These are phyloP conservation scores for Grammothele lineata DNA, from an alignment of 768 basidiomycete genomes.

Conservation along the genomic window DNA sequence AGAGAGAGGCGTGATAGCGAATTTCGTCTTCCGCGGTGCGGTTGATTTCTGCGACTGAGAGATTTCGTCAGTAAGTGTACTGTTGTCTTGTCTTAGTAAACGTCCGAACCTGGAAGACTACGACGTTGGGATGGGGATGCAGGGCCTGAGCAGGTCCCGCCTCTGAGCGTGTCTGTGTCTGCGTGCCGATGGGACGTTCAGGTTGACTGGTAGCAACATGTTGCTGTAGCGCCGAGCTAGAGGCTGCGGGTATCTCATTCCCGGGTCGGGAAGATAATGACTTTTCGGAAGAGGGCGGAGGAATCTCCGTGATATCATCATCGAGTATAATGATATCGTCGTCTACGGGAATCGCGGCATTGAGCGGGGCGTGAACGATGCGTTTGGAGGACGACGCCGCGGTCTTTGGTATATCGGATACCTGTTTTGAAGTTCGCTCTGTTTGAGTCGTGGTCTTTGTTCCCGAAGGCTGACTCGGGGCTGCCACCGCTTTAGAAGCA, in stretches of 20 bases:
- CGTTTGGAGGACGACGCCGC: not conserved
- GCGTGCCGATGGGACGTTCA: not conserved
- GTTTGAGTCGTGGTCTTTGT: not conserved
- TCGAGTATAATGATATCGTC: not conserved
- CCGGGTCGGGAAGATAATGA: not conserved
- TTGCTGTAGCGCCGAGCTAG: no score
- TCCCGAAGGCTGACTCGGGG: no score
- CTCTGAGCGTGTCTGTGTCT: not conserved
- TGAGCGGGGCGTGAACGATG: not conserved
- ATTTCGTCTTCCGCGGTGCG: no score
- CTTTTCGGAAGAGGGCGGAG: not conserved
- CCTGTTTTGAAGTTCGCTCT: not conserved
- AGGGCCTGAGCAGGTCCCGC: not conserved
- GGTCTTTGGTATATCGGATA: not conserved
- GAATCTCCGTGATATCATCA: not conserved
- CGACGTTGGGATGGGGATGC: no score
- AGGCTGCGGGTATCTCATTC: no score
- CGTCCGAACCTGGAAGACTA: no score
- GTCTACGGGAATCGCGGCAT: not conserved
- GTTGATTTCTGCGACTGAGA: no score
- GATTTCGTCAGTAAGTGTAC: no score
- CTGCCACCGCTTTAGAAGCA: no score
- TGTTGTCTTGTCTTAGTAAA: no score
- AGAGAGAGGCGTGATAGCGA: no score
- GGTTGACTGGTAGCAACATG: not conserved